Percentiles rank a stretch among this genome's conserved stretches.
Evolutionary conservation across 176 grass and related monocot genomes (phyloP).

Genomic region (Rhynchospora pubera): DNA sequence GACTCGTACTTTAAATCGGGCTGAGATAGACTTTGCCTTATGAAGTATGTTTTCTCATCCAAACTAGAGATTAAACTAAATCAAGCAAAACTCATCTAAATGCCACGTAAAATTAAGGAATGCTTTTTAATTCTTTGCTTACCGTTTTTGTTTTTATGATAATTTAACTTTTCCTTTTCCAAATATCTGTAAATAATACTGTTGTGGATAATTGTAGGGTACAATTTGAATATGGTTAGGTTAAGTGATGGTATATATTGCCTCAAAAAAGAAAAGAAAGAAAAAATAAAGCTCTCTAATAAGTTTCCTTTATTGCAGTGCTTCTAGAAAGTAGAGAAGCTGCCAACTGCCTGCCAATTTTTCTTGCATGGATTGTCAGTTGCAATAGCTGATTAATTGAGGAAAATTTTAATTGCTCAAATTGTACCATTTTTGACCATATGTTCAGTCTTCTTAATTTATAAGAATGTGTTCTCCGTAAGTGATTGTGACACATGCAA

Average conservation of each 20-base stretch:
- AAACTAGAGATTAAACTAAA: background rate
- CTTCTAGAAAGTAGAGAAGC: background rate
- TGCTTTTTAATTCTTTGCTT: background rate
- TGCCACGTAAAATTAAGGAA: background rate
- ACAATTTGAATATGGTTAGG: background rate
- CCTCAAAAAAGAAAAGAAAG: background rate
- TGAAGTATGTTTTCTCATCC: slow-evolving; percentile 14
- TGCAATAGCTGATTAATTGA: background rate
- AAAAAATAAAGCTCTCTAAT: background rate
- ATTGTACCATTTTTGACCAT: background rate
- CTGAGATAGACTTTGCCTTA: slow-evolving; percentile 56
- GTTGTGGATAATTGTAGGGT: background rate
- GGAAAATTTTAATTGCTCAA: background rate
- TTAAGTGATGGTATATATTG: background rate
- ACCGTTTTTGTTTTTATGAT: background rate
- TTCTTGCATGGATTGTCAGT: background rate
- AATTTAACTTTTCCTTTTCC: background rate
- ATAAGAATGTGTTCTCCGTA: background rate
- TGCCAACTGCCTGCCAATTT: background rate
- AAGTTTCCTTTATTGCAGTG: background rate
- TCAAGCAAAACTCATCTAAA: background rate
- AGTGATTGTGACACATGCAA: too few species aligned
- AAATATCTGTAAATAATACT: background rate
- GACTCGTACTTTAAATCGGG: slow-evolving; percentile 41
- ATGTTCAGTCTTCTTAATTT: background rate